Base-by-base conservation (phyloP, 768 basidiomycete species). In the Mycena capillaripes region DNA sequence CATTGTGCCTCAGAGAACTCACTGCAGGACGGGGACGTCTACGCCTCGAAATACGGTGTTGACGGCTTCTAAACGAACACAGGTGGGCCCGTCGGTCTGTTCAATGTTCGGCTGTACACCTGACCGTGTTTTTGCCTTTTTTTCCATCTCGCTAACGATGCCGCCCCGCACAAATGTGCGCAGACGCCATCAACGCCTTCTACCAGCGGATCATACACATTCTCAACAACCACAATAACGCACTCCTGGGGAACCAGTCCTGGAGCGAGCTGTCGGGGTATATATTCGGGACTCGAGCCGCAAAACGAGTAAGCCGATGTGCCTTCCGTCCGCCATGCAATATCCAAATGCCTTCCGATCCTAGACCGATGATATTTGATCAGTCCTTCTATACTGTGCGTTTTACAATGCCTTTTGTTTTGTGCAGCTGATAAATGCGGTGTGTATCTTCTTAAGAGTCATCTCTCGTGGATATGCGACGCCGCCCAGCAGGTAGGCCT, bases 221-320 rank as follows among this genome's bases (percentile, higher is more conserved):
- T 62, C 74, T 84, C 46, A 82, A 82, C 69, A 66, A 64, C 17
- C 84, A 85, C 74, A 78, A 79, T 56, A 83, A 84, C 73, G 71
- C 75, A 11, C 79, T 80, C 12, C 75, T 85, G 21, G 78, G 77
- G 0, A 75, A 78, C 63, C 76, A 78, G 64, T 80, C 83, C 2
- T 84, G 84, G 84, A 83, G 81, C 64, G 78, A 81, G 66, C 76
- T 85, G 6, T 77, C 67, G 53, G 76, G 80, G 21, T 79, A 85
- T 66, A 84, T 85, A 69, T 84, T 84, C 63, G 84, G n/a, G 78
- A 1, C 81, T 81, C 52, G 82, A 83, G 75, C 79, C 82, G 11
- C 80, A 84, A 70, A 84, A 84, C 53, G 83, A 84, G 77, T 76
- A 27, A 23, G 73, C 64, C 21, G 12, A 8, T 16, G 44, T 23